A percentile compares a stretch with the other conserved stretches of the same genome.
Evolutionary conservation across 139 green algal species (phyloP).

Genomic region (Marvania coccoides): DNA sequence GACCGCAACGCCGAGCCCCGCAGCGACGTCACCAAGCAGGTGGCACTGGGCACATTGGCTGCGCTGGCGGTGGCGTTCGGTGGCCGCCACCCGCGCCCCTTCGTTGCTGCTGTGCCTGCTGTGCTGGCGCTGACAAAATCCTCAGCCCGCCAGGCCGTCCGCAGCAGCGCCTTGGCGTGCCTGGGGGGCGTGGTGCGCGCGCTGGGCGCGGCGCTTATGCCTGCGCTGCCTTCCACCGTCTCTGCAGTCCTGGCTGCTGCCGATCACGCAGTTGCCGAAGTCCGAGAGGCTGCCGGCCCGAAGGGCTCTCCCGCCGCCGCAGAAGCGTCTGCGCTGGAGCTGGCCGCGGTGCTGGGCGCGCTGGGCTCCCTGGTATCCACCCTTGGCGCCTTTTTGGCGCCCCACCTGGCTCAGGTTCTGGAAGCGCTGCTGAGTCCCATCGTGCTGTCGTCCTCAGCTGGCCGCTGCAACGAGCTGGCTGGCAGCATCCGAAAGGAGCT

Average conservation of each 20-base stretch:
- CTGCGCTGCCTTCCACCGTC: constrained; percentile 44
- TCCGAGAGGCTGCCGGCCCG: background rate
- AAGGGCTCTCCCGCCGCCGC: background rate
- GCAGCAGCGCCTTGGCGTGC: constrained; percentile 37
- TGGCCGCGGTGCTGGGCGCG: constrained; percentile 52
- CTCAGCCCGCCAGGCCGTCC: constrained; percentile 27
- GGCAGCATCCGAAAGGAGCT: constrained; percentile 25
- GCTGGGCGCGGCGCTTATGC: constrained; percentile 44
- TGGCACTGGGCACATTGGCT: constrained; percentile 37
- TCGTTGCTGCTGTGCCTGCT: constrained; percentile 13
- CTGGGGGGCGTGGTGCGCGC: constrained; percentile 19
- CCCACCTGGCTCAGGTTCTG: constrained; percentile 53
- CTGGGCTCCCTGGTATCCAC: constrained; percentile 46
- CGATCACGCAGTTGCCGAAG: constrained; percentile 8
- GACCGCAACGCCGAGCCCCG: background rate
- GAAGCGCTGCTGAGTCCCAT: constrained; percentile 44
- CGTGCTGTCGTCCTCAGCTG: constrained; percentile 7
- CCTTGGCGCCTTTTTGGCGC: constrained; percentile 59
- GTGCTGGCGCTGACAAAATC: constrained; percentile 9
- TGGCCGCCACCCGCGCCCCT: background rate
- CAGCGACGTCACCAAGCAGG: constrained; percentile 27
- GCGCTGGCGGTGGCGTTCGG: constrained; percentile 30
- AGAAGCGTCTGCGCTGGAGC: constrained; percentile 5
- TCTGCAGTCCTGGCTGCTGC: constrained; percentile 33
- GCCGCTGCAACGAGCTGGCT: constrained; percentile 12